Evolutionary conservation across 202 grass and related monocot genomes (phyloP).

Genomic region (Digitaria exilis): DNA sequence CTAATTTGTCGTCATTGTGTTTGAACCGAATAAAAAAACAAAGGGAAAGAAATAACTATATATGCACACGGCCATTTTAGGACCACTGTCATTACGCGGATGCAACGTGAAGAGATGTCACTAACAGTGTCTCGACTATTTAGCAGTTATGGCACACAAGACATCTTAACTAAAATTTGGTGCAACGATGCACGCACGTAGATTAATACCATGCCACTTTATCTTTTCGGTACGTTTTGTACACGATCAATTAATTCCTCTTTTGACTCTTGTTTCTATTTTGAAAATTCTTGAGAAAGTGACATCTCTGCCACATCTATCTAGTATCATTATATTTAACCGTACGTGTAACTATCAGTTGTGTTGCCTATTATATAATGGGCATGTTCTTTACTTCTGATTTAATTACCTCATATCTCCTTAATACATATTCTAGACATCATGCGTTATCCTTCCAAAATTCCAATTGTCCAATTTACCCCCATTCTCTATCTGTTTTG

Average conservation of each 20-base stretch:
- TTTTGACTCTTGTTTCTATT: conserved; percentile 30
- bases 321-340: background rate
- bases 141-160: background rate
- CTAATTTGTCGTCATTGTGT: no score
- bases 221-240: conserved; percentile 55
- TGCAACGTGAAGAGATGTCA: no score
- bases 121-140: background rate
- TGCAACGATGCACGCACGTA: background rate
- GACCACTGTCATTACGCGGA: no score
- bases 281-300: background rate
- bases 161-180: conserved; percentile 37
- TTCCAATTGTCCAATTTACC: background rate
- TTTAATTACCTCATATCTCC: background rate
- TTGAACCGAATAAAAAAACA: no score
- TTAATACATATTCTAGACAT: background rate
- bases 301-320: background rate
- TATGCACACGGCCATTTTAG: no score
- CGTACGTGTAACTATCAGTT: conserved; percentile 2
- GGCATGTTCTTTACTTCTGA: background rate
- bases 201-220: conserved; percentile 41
- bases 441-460: background rate
- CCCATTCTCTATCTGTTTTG: background rate
- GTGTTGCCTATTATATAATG: background rate
- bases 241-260: conserved; percentile 40
- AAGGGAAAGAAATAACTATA: no score